A percentile compares a stretch with the other conserved stretches of the same genome.
Conservation (phyloP, 805 yeast species). For the Metschnikowia santaceciliae region DNA sequence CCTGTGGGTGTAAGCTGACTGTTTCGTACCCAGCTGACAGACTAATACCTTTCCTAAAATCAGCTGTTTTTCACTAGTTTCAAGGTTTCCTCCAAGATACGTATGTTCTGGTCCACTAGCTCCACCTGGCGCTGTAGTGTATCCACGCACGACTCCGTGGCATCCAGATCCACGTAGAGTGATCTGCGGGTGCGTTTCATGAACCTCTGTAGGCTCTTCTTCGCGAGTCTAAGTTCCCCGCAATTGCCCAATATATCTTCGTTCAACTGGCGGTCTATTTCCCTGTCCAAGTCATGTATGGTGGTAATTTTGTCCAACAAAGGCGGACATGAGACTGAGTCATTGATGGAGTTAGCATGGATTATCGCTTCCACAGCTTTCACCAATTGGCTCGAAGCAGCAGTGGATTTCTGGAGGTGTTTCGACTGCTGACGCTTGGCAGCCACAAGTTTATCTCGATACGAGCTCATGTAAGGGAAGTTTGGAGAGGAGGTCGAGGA, state of each 20-base stretch:
- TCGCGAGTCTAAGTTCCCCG: slow-evolving; percentile 13
- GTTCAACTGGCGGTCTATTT: slow-evolving; percentile 35
- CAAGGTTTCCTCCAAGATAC: slow-evolving; percentile 63
- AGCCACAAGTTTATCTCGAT: slow-evolving; percentile 22
- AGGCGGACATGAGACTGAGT: slow-evolving; percentile 9
- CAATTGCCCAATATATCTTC: slow-evolving; percentile 26
- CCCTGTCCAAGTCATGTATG: slow-evolving; percentile 35
- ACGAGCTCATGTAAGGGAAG: background rate
- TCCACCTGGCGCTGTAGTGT: slow-evolving; percentile 49
- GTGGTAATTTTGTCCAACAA: slow-evolving; percentile 37
- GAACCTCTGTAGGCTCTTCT: slow-evolving; percentile 8
- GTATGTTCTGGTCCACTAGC: slow-evolving; percentile 61
- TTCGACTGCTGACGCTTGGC: slow-evolving; percentile 34
- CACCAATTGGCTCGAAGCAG: slow-evolving; percentile 25
- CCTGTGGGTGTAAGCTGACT: no score
- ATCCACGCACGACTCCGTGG: slow-evolving; percentile 12
- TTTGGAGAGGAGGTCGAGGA: no score
- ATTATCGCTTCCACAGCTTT: slow-evolving; percentile 22
- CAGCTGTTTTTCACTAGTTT: slow-evolving; percentile 14
- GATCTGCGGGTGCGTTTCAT: slow-evolving; percentile 9
- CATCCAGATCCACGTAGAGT: slow-evolving; percentile 9
- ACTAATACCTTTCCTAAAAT: background rate
- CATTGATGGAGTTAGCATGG: slow-evolving; percentile 23
- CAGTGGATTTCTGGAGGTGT: slow-evolving; percentile 25
- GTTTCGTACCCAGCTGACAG: background rate